Percentiles rank a stretch among this genome's conserved stretches.
These are phyloP conservation scores for Cyberlindnera americana DNA, from an alignment of 805 yeast species.

Conservation along the genomic window DNA sequence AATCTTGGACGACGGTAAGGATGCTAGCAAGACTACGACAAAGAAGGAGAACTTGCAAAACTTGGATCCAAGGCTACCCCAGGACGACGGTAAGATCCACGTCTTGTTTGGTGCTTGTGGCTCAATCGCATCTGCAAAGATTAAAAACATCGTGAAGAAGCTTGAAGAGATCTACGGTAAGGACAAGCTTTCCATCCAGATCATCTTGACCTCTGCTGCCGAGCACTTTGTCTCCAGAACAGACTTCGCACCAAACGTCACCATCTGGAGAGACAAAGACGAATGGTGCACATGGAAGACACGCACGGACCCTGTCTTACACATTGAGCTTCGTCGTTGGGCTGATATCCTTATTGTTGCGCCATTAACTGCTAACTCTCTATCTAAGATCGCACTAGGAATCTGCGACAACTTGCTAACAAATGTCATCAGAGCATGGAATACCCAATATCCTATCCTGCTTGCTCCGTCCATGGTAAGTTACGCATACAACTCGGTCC, in stretches of 20 bases:
- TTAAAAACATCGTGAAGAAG: conserved; percentile 75
- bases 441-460: conserved; percentile 81
- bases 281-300: conserved; percentile 90
- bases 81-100: conserved; percentile 87
- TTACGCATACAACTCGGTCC: conserved; percentile 83
- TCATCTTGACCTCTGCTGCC: conserved; percentile 82
- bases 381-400: conserved; percentile 86
- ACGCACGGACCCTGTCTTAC: conserved; percentile 87
- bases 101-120: conserved; percentile 87
- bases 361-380: conserved; percentile 92
- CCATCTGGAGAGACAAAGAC: conserved; percentile 89
- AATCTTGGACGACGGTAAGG: conserved; percentile 7
- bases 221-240: conserved; percentile 66
- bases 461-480: conserved; percentile 97
- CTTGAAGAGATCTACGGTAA: conserved; percentile 75
- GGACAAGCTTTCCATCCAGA: conserved; percentile 74
- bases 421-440: conserved; percentile 93
- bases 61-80: conserved; percentile 61
- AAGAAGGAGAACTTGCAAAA: conserved; percentile 42
- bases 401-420: conserved; percentile 90
- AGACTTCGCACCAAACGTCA: conserved; percentile 56
- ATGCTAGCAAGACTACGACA: background rate
- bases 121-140: conserved; percentile 77
- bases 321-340: conserved; percentile 94
- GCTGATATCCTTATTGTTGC: conserved; percentile 91